Percentiles rank a stretch among this genome's conserved stretches.
phyloP scores from a whole-genome alignment of 331 rosid genomes.

The Malus hybrid region DNA sequence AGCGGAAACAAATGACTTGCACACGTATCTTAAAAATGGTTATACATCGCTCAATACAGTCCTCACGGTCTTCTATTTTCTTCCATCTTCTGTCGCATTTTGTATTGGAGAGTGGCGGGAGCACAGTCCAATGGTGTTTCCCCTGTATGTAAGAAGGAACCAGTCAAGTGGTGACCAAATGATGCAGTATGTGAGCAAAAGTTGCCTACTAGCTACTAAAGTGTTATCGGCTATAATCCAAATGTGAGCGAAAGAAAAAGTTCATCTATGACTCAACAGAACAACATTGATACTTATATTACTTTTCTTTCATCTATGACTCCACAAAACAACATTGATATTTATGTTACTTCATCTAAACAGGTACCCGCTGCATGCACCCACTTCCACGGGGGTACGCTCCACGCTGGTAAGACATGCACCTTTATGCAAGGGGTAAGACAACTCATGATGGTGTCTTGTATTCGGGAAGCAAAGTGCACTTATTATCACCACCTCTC shows the following conservation, averaged over 20 bases:
- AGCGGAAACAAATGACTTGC: constrained; percentile 14
- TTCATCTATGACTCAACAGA: not conserved
- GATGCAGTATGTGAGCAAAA: not conserved
- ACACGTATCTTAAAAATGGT: constrained; percentile 13
- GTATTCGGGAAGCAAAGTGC: not conserved
- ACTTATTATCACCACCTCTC: not conserved
- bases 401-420: not conserved
- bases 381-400: not conserved
- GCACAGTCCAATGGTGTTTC: constrained; percentile 95
- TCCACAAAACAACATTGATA: not conserved
- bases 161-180: constrained; percentile 3
- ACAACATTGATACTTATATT: not conserved
- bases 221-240: not conserved
- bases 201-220: not conserved
- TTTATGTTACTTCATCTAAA: not conserved
- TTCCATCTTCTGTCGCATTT: constrained; percentile 68
- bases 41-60: constrained; percentile 7
- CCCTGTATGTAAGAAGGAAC: constrained; percentile 40
- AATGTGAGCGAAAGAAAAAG: not conserved
- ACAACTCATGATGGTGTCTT: not conserved
- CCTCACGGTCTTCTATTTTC: constrained; percentile 48
- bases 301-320: not conserved
- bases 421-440: not conserved
- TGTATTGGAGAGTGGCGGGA: constrained; percentile 77
- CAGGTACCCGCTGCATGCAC: not conserved